Evolutionary conservation across 2,329 filamentous ascomycete genomes (phyloP).

Genomic region (Colletotrichum lindemuthianum): DNA sequence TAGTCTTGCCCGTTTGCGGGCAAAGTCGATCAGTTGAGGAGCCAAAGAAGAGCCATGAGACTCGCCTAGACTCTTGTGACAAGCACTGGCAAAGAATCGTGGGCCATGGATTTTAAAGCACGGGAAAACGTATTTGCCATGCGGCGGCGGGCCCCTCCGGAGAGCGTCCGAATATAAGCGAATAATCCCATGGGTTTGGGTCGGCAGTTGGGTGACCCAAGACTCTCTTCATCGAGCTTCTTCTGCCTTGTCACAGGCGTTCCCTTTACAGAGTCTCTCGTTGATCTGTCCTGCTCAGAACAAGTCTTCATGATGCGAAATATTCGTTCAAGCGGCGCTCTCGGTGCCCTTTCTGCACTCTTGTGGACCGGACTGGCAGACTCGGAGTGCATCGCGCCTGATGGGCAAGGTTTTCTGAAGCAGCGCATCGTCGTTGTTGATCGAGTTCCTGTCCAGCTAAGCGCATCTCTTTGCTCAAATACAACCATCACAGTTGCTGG

Average conservation of each 20-base stretch:
- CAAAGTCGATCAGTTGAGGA: too few species aligned
- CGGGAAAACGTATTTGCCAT: too few species aligned
- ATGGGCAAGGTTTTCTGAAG: background rate
- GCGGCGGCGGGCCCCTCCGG: too few species aligned
- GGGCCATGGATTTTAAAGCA: too few species aligned
- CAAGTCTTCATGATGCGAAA: background rate
- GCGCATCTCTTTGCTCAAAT: conserved; percentile 15
- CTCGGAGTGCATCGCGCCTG: background rate
- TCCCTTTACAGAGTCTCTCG: background rate
- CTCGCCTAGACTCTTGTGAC: too few species aligned
- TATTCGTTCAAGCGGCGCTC: background rate
- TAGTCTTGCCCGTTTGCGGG: too few species aligned
- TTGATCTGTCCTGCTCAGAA: background rate
- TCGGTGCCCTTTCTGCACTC: background rate
- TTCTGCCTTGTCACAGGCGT: background rate
- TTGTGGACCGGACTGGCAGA: background rate
- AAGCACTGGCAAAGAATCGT: too few species aligned
- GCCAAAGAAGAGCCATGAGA: too few species aligned
- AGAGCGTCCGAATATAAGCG: too few species aligned
- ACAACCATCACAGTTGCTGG: conserved; percentile 18
- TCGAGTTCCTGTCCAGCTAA: conserved; percentile 9
- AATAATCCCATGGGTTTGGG: too few species aligned
- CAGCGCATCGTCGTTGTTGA: conserved; percentile 6
- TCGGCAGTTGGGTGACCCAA: too few species aligned
- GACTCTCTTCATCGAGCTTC: background rate